phyloP scores from a whole-genome alignment of 2,329 filamentous ascomycete genomes.

The Apiospora hydei region DNA sequence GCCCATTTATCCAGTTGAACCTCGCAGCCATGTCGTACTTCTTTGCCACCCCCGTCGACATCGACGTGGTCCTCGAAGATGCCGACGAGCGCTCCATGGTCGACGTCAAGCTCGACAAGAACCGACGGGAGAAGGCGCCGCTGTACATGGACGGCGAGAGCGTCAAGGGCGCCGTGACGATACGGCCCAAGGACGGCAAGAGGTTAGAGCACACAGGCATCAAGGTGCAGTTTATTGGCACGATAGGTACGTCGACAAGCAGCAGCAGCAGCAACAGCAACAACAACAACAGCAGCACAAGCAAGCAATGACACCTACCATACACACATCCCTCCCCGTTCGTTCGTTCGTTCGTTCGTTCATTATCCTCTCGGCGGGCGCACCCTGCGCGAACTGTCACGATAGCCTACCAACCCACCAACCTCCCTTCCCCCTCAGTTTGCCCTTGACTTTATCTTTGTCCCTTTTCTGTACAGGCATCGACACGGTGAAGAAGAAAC shows the following conservation, averaged over 20 bases:
- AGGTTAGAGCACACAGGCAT: slow-evolving; percentile 97
- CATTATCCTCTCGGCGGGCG: neutral
- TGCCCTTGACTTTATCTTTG: slow-evolving; percentile 24
- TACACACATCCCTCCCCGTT: slow-evolving; percentile 16
- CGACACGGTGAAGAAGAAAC: slow-evolving; percentile 26
- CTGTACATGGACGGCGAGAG: slow-evolving; percentile 98
- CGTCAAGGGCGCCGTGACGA: slow-evolving; percentile 93
- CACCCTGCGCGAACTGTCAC: neutral
- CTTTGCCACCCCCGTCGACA: slow-evolving; percentile 97
- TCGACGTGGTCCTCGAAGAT: slow-evolving; percentile 97
- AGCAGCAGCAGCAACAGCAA: neutral
- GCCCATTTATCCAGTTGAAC: neutral
- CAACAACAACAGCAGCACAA: slow-evolving; percentile 5
- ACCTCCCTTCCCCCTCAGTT: slow-evolving; percentile 10
- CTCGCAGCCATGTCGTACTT: slow-evolving; percentile 83
- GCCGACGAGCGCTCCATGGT: slow-evolving; percentile 93
- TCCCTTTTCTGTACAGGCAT: slow-evolving; percentile 25
- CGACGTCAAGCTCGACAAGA: slow-evolving; percentile 98
- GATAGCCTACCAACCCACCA: slow-evolving; percentile 5
- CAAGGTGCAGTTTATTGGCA: slow-evolving; percentile 99
- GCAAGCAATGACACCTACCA: neutral
- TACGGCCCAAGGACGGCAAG: slow-evolving; percentile 97
- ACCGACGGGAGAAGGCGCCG: slow-evolving; percentile 93
- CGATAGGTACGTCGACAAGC: slow-evolving; percentile 74
- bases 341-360: neutral